phyloP scores from a whole-genome alignment of 202 grass and related monocot species.

The Carex sylvatica region DNA sequence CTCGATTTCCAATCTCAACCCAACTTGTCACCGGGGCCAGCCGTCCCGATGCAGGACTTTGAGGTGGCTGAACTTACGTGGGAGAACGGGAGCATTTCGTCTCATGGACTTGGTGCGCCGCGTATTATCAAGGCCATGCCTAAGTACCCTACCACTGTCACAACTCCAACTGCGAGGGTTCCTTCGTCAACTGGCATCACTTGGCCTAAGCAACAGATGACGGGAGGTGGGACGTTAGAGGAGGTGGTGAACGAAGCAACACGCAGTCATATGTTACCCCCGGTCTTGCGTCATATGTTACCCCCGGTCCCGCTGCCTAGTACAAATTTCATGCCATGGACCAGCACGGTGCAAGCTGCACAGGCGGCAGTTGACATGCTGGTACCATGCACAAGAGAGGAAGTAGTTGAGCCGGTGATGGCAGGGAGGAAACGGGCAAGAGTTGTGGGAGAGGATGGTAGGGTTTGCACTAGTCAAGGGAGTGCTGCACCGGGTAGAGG shows the following conservation, averaged over 20 bases:
- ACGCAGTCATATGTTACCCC: conserved; percentile 33
- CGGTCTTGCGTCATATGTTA: conserved; percentile 27
- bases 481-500: conserved; percentile 39
- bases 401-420: not conserved
- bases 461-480: conserved; percentile 67
- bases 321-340: not conserved
- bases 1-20: not conserved
- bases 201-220: conserved; percentile 27
- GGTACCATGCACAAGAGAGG: conserved; percentile 47
- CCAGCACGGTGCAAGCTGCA: not conserved
- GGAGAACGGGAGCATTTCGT: conserved; percentile 76
- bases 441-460: conserved; percentile 36
- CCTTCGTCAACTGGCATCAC: not conserved
- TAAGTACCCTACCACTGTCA: conserved; percentile 24
- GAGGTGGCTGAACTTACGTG: conserved; percentile 87
- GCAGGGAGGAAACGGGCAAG: conserved; percentile 39
- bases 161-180: not conserved
- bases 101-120: conserved; percentile 42
- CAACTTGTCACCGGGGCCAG: not conserved
- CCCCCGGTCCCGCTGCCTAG: not conserved
- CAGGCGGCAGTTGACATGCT: conserved; percentile 37
- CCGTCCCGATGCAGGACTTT: conserved; percentile 45
- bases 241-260: conserved; percentile 74
- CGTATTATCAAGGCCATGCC: conserved; percentile 35
- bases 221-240: conserved; percentile 49